These are phyloP conservation scores for Basipetospora chlamydospora DNA, from an alignment of 2,329 filamentous ascomycete genomes.

Conservation along the genomic window DNA sequence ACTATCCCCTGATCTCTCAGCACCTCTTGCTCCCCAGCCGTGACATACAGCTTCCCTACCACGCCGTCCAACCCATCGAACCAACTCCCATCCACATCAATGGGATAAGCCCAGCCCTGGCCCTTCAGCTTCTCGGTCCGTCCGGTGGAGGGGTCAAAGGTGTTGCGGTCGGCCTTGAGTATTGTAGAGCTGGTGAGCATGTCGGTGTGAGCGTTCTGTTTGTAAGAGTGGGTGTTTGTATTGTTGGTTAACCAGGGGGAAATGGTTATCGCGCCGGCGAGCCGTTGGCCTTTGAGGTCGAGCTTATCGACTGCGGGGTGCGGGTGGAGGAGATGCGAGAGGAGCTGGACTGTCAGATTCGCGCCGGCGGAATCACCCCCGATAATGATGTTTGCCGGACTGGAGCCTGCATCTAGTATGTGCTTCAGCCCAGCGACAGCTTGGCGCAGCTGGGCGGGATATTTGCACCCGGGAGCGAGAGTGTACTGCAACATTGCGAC, in stretches of 20 bases:
- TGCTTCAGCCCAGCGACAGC: constrained; percentile 16
- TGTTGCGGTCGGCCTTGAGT: constrained; percentile 1
- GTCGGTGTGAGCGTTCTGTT: constrained; percentile 16
- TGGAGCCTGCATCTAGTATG: constrained; percentile 16
- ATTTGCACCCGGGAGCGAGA: constrained; percentile 15
- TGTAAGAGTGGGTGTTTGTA: constrained; percentile 11
- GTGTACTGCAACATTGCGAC: constrained; percentile 22
- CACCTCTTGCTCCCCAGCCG: constrained; percentile 7
- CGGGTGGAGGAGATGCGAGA: constrained; percentile 19
- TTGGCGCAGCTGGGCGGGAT: constrained; percentile 18
- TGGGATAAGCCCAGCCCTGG: constrained; percentile 4
- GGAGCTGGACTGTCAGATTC: constrained; percentile 18
- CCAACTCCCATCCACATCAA: constrained; percentile 6
- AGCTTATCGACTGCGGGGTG: constrained; percentile 12
- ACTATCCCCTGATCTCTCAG: constrained; percentile 5
- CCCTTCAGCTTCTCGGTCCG: neutral
- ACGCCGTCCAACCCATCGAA: constrained; percentile 6
- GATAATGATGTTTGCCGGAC: constrained; percentile 17
- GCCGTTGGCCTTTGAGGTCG: constrained; percentile 10
- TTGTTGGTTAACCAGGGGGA: constrained; percentile 18
- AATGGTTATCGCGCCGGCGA: constrained; percentile 18
- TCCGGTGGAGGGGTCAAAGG: neutral
- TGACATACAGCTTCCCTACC: constrained; percentile 5
- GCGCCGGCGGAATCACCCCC: constrained; percentile 24
- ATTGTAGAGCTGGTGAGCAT: constrained; percentile 16